Base-by-base conservation (phyloP, 192 early-diverging fungal genomes). In the Lunasporangiospora selenospora region DNA sequence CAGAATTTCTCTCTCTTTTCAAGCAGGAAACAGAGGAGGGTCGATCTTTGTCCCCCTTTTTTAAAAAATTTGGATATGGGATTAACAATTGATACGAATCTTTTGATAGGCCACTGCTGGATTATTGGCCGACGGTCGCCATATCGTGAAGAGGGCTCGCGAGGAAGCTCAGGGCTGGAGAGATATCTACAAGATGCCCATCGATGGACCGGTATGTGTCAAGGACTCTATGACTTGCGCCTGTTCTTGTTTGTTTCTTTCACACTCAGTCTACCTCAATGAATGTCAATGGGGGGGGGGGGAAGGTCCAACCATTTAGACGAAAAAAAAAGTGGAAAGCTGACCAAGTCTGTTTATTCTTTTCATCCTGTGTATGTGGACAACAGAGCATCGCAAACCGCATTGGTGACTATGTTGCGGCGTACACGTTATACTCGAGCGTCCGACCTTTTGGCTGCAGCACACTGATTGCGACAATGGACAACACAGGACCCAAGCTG, bases 381-480 rank as follows among this genome's bases (percentile, higher is more conserved):
- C 36, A 34, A 12, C 59, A 90, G 89, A 82, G 88, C 43, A 92
- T 99, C 80, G 95, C 95, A 19, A 91, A 96, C 61, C 89, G 96
- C 51, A 80, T 97, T 60, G 95, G 91, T 15, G 85, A 92, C 80
- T 99, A 96, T 65, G 87, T 96, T 23, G 93, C 92, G 44, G 95
- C 94, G n/a, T 97, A 96, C 76, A 99, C 98, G 24, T 83, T 97
- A 38, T 99, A 98, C 63, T 97, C 96, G 26, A 86, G 89, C 59
- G 95, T 96, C 7, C 87, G 98, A 49, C 98, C 96, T 18, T 98
- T 98, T 69, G 98, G 98, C 37, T 77, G 88, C 34, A 87, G 88
- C 73, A 88, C 91, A 10, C 89, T 99, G 41, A 61, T 99, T 56
- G 96, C 84, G 7, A 83, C 87, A 18, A 83, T 92, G 62, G 94